Evolutionary conservation across 2,329 filamentous ascomycete species (phyloP).

Genomic region (Lachnellula occidentalis): DNA sequence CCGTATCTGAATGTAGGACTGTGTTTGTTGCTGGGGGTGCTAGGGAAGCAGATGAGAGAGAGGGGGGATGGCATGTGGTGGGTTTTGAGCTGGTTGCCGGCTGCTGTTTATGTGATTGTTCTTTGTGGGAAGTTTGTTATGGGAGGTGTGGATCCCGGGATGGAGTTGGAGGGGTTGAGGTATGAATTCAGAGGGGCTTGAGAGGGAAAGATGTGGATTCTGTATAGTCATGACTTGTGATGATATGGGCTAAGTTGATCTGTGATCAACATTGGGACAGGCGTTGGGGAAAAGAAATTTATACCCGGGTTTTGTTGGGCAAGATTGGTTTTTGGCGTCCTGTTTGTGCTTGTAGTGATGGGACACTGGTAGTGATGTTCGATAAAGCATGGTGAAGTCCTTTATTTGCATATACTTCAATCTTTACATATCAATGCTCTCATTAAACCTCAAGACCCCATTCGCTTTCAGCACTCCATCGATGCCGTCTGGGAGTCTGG

Average conservation of each 20-base stretch:
- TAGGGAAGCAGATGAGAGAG: conserved; percentile 35
- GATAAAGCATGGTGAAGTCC: neutral
- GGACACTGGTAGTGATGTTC: neutral
- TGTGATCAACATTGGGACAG: neutral
- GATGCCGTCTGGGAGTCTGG: conserved; percentile 68
- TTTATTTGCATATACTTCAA: neutral
- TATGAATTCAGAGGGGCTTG: conserved; percentile 66
- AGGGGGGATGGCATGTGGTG: conserved; percentile 29
- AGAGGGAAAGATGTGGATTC: neutral
- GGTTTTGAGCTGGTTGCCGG: conserved; percentile 47
- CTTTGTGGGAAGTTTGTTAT: conserved; percentile 60
- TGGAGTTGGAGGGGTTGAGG: conserved; percentile 54
- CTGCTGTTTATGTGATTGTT: conserved; percentile 54
- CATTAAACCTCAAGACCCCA: conserved; percentile 87
- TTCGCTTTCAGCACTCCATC: conserved; percentile 83
- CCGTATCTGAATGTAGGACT: conserved; percentile 56
- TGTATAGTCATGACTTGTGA: neutral
- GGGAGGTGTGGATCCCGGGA: conserved; percentile 59
- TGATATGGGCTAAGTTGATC: neutral
- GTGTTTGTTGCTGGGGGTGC: conserved; percentile 45
- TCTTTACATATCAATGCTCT: conserved; percentile 69
- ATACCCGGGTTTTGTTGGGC: neutral
- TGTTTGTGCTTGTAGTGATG: neutral
- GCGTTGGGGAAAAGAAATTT: neutral
- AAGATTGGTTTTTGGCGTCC: neutral